Conservation (phyloP, 768 basidiomycete species). For the Mycena haematopus region DNA sequence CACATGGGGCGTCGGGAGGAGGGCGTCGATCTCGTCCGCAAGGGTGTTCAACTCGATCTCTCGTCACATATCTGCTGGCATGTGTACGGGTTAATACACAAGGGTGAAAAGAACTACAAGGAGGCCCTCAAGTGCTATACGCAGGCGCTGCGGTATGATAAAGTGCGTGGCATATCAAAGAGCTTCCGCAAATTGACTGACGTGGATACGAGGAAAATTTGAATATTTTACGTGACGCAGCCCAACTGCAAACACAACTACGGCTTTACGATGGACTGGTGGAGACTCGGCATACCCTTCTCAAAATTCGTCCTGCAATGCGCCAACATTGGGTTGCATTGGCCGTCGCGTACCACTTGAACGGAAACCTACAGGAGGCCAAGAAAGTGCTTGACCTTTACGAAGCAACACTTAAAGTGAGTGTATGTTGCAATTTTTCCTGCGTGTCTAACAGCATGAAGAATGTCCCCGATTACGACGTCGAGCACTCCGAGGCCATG, state of each 20-base stretch:
- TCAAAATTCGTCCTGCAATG: conserved; percentile 79
- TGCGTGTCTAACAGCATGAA: conserved; percentile 35
- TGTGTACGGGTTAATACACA: conserved; percentile 94
- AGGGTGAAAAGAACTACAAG: conserved; percentile 93
- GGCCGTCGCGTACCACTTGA: conserved; percentile 88
- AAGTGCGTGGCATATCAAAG: conserved; percentile 54
- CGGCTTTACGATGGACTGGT: conserved; percentile 80
- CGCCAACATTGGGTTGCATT: conserved; percentile 91
- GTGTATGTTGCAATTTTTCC: conserved; percentile 25
- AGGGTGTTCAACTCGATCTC: conserved; percentile 80
- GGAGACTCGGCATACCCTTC: conserved; percentile 81
- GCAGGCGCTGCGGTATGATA: conserved; percentile 88
- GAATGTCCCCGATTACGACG: conserved; percentile 80
- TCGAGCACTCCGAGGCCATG: conserved; percentile 83
- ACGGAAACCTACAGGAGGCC: conserved; percentile 74
- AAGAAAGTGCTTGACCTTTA: conserved; percentile 77
- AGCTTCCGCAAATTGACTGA: background rate
- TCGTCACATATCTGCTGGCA: conserved; percentile 98
- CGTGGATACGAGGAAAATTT: conserved; percentile 76
- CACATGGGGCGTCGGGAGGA: conserved; percentile 83
- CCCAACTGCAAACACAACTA: conserved; percentile 87
- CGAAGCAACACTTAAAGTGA: conserved; percentile 72
- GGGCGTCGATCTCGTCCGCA: conserved; percentile 83
- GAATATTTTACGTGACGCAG: conserved; percentile 91
- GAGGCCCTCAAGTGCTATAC: conserved; percentile 93